Conservation (phyloP, 805 yeast species). For the Ascoidea tarda region DNA sequence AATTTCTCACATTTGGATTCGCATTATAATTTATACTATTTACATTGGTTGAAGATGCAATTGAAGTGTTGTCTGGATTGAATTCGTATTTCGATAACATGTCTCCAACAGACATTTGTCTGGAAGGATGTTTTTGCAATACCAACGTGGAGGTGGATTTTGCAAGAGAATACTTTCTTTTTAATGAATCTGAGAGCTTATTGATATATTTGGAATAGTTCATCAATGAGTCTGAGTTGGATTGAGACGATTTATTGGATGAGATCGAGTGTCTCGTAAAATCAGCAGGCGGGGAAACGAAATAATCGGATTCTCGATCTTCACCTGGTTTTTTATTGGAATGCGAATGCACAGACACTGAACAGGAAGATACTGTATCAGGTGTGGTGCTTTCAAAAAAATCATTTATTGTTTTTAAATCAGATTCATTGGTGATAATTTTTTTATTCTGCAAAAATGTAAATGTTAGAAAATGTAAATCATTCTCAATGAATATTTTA, state of each 20-base stretch:
- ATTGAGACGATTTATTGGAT: neutral
- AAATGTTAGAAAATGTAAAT: neutral
- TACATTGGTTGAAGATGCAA: neutral
- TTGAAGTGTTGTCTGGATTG: neutral
- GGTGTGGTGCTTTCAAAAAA: neutral
- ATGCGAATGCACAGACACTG: no score
- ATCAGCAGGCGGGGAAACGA: neutral
- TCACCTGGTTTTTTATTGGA: neutral
- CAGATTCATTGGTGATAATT: neutral
- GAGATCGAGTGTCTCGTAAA: neutral
- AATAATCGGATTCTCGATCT: neutral
- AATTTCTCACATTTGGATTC: no score
- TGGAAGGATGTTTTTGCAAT: neutral
- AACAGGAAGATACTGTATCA: no score
- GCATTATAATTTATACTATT: no score
- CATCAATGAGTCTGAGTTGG: neutral
- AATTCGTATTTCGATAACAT: neutral
- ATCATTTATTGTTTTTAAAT: neutral
- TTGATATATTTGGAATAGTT: neutral
- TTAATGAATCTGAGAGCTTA: neutral
- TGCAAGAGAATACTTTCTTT: neutral
- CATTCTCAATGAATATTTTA: neutral
- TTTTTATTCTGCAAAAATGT: neutral
- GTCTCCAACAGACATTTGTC: neutral
- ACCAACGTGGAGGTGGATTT: neutral